phyloP scores from a whole-genome alignment of 2,329 filamentous ascomycete genomes.

The Fusarium metavorans region DNA sequence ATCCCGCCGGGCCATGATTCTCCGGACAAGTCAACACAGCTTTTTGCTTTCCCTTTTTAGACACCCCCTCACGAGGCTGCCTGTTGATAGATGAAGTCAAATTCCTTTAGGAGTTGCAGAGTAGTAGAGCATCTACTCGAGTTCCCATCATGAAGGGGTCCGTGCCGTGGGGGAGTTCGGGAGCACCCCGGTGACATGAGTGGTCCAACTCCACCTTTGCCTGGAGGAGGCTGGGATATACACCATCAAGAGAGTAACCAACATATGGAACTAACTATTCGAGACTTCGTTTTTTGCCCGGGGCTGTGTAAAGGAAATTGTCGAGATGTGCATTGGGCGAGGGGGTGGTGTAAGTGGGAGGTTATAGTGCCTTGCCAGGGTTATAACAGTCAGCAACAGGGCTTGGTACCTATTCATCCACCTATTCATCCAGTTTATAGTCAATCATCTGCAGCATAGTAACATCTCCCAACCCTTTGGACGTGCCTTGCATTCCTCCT shows the following conservation, averaged over 20 bases:
- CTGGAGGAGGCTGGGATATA: conserved; percentile 22
- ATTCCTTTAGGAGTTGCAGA: not conserved
- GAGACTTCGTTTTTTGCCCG: conserved; percentile 1
- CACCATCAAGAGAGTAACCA: conserved; percentile 7
- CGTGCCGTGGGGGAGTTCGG: not conserved
- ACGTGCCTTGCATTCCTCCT: conserved; percentile 30
- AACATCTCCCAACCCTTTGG: not conserved
- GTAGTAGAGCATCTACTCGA: not conserved
- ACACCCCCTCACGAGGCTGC: not conserved
- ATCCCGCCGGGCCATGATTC: conserved; percentile 4
- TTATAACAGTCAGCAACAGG: not conserved
- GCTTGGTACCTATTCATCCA: not conserved
- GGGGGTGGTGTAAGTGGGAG: conserved; percentile 9
- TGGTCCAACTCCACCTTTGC: conserved; percentile 32
- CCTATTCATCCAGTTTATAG: not conserved
- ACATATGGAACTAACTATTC: not conserved
- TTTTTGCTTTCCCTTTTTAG: not conserved
- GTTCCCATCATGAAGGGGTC: not conserved
- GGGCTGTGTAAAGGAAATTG: conserved; percentile 26
- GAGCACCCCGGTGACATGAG: conserved; percentile 11
- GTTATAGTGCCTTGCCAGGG: not conserved
- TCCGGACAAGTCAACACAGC: not conserved
- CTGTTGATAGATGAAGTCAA: not conserved
- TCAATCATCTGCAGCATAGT: not conserved
- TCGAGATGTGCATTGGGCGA: conserved; percentile 17